phyloP scores from a whole-genome alignment of 1,139 yeast genomes.

The Yamadazyma songkhlaensis region DNA sequence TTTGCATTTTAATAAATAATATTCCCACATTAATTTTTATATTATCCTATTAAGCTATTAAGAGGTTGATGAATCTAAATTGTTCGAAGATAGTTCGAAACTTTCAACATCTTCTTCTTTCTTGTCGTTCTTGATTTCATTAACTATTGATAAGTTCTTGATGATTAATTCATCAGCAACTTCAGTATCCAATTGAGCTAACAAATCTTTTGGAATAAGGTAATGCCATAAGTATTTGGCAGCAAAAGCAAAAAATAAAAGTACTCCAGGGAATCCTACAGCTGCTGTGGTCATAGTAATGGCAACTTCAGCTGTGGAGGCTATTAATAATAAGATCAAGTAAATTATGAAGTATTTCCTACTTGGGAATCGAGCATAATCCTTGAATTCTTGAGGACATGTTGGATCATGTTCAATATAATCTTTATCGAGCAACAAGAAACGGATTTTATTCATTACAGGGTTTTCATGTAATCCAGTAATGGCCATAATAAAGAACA shows the following conservation, averaged over 20 bases:
- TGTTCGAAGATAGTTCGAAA: slow-evolving; percentile 2
- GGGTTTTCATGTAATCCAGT: slow-evolving; percentile 71
- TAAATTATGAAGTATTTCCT: slow-evolving; percentile 56
- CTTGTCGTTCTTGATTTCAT: slow-evolving; percentile 9
- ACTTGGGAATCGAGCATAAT: slow-evolving; percentile 30
- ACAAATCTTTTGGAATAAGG: slow-evolving; percentile 60
- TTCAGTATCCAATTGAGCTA: slow-evolving; percentile 64
- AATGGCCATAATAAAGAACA: slow-evolving; percentile 91
- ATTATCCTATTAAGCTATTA: background rate
- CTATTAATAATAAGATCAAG: slow-evolving; percentile 56
- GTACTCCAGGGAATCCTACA: slow-evolving; percentile 88
- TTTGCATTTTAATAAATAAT: background rate
- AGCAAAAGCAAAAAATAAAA: slow-evolving; percentile 53
- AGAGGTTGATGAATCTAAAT: background rate
- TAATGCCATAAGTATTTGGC: slow-evolving; percentile 70
- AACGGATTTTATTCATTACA: slow-evolving; percentile 61
- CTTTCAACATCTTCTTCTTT: slow-evolving; percentile 1
- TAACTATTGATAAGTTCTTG: slow-evolving; percentile 13
- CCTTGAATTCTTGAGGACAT: slow-evolving; percentile 37
- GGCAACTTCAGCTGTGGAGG: slow-evolving; percentile 77
- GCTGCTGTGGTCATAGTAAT: slow-evolving; percentile 89
- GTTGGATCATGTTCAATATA: slow-evolving; percentile 32
- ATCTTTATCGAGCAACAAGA: slow-evolving; percentile 59
- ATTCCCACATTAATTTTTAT: background rate
- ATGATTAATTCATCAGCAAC: slow-evolving; percentile 50